Evolutionary conservation across 345 rosid genomes (phyloP).

Genomic region (Raphanus raphanistrum): DNA sequence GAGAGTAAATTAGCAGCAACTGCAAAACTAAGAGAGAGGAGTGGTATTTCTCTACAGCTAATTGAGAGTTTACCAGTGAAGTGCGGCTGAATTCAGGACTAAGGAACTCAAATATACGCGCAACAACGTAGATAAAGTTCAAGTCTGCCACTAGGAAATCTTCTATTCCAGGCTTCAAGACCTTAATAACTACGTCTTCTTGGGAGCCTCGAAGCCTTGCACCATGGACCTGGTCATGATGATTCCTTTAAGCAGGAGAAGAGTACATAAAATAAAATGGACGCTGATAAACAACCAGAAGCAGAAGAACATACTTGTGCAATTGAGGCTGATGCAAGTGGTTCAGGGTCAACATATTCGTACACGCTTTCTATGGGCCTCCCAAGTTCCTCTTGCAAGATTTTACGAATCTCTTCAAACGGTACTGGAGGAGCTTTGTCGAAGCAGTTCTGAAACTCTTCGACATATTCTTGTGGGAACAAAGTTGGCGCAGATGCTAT

Average conservation of each 20-base stretch:
- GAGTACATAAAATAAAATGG: slow-evolving; percentile 7
- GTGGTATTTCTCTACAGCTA: background rate
- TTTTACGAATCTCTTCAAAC: slow-evolving; percentile 67
- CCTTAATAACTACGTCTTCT: slow-evolving; percentile 92
- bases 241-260: slow-evolving; percentile 21
- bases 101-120: slow-evolving; percentile 91
- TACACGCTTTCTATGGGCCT: slow-evolving; percentile 80
- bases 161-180: slow-evolving; percentile 92
- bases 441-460: slow-evolving; percentile 92
- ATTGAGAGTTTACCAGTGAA: slow-evolving; percentile 66
- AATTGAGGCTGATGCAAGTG: slow-evolving; percentile 95
- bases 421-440: slow-evolving; percentile 89
- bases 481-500: slow-evolving; percentile 93
- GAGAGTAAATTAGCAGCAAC: slow-evolving; percentile 3
- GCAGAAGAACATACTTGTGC: slow-evolving; percentile 66
- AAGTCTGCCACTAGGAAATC: slow-evolving; percentile 90
- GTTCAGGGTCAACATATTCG: slow-evolving; percentile 82
- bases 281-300: background rate
- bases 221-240: slow-evolving; percentile 69
- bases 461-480: slow-evolving; percentile 84
- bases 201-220: slow-evolving; percentile 87
- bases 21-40: background rate
- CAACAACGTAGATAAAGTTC: slow-evolving; percentile 80
- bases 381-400: slow-evolving; percentile 81
- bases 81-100: slow-evolving; percentile 84